Evolutionary conservation across 768 basidiomycete species (phyloP), one percentile per base, ranked within the genome.

Genomic region (Kwoniella sp.): DNA sequence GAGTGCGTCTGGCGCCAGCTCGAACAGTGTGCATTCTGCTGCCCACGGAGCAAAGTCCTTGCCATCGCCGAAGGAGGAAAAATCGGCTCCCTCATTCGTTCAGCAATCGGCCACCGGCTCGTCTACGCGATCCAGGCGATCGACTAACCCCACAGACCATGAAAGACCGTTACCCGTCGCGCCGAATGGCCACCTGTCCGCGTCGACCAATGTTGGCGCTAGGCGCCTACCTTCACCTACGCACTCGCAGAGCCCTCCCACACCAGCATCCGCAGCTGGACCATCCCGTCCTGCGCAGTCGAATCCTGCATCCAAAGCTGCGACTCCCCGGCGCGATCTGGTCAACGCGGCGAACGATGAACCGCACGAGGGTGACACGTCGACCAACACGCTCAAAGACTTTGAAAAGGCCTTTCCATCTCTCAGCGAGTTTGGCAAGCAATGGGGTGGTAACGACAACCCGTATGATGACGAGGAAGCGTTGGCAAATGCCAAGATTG

Each of bases 351-450:
- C 8, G 26, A 43, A 22, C 23, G 32, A 50, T 14, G 56, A 59
- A 46, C 39, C 14, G 22, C 38, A 42, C 22, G 48, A 50, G 25
- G 48, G 38, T 6, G 48, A 50, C 25, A 22, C 41, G 8, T 55
- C 57, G 20, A 27, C 46, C 17, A 49, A 64, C 23, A 59, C 56
- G 11, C 23, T 69, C 46, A 63, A 62, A 17, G 62, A 67, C n/a
- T 73, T 73, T 39, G 59, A 64, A 19, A 65, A 63, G 28, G 53
- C 56, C 5, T 73, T 73, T 52, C 72, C 72, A 7, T 68, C 70
- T 2, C 44, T 73, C 28, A 60, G 51, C 26, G 70, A 73, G 14
- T 69, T 73, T 50, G 72, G 66, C n/a, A 65, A 63, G 40, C 62
- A 65, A 26, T 70, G 59, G 38, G 52, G 55, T 2, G 56, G 44